phyloP scores from a whole-genome alignment of 208 protist genomes.

The Naegleria gruberi region DNA sequence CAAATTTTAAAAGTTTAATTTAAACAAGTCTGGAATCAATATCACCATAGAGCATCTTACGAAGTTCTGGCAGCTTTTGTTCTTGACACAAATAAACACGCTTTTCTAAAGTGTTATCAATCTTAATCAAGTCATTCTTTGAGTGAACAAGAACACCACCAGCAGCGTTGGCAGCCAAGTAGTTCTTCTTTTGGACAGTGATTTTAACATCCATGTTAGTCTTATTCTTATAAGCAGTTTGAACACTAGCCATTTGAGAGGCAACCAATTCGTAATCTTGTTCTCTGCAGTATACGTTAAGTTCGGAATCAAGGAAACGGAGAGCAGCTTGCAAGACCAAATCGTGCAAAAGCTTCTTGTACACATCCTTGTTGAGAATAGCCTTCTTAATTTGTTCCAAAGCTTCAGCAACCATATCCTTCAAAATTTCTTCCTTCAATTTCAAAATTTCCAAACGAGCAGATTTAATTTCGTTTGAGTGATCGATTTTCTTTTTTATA shows the following conservation, averaged over 20 bases:
- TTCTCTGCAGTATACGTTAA: not conserved
- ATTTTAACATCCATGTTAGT: not conserved
- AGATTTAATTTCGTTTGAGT: constrained; percentile 1
- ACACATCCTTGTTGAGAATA: not conserved
- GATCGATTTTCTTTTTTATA: constrained; percentile 11
- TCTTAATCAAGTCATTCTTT: not conserved
- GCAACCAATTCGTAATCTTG: not conserved
- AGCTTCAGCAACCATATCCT: not conserved
- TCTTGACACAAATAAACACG: not conserved
- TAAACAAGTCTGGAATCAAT: not conserved
- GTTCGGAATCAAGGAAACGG: not conserved
- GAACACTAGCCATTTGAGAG: not conserved
- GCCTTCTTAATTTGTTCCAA: not conserved
- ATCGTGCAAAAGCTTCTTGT: not conserved
- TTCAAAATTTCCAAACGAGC: constrained; percentile 8
- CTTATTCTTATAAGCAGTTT: not conserved
- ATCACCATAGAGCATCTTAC: constrained; percentile 1
- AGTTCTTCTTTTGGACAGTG: not conserved
- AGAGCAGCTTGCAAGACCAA: not conserved
- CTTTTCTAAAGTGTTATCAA: constrained; percentile 24
- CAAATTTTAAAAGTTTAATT: not conserved
- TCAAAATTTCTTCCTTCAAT: not conserved
- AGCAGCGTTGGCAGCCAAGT: not conserved
- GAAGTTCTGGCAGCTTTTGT: not conserved
- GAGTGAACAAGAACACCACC: constrained; percentile 13